Conservation (phyloP, 495 filamentous ascomycete genomes). For the Penicillium desertorum region DNA sequence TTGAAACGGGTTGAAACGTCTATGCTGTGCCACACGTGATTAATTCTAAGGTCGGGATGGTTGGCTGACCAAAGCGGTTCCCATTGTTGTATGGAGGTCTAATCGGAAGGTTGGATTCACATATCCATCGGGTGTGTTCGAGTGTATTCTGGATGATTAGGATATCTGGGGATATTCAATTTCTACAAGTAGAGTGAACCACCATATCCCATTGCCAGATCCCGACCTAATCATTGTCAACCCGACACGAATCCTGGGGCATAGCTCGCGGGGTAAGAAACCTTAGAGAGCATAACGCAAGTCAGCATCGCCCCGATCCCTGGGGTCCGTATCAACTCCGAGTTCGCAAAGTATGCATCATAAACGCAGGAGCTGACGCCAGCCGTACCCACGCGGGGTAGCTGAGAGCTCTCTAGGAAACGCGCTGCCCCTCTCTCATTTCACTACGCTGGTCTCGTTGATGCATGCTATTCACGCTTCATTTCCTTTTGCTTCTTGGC, state of each 20-base stretch:
- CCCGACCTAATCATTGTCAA: background rate
- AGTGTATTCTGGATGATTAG: background rate
- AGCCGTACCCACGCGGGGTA: conserved; percentile 7
- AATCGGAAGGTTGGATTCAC: background rate
- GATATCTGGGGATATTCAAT: background rate
- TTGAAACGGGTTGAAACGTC: conserved; percentile 8
- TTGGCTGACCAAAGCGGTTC: background rate
- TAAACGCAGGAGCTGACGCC: conserved; percentile 6
- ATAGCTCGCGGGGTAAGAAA: conserved; percentile 11
- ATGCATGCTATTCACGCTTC: conserved; percentile 3
- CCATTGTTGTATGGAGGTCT: background rate
- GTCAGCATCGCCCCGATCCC: background rate
- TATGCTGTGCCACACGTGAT: background rate
- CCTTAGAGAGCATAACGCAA: background rate
- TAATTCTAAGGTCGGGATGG: background rate
- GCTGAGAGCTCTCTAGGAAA: conserved; percentile 6
- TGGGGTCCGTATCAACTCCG: conserved; percentile 1
- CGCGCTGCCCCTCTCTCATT: background rate
- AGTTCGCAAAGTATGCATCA: conserved; percentile 4
- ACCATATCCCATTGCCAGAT: conserved; percentile 5
- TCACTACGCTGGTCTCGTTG: conserved; percentile 2
- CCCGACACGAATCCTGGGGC: conserved; percentile 5
- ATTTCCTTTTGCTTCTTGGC: conserved; percentile 7
- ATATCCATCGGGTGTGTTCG: background rate
- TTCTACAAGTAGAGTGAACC: background rate